Evolutionary conservation across 176 grass and related monocot species (phyloP).

Genomic region (Hordeum marinum): DNA sequence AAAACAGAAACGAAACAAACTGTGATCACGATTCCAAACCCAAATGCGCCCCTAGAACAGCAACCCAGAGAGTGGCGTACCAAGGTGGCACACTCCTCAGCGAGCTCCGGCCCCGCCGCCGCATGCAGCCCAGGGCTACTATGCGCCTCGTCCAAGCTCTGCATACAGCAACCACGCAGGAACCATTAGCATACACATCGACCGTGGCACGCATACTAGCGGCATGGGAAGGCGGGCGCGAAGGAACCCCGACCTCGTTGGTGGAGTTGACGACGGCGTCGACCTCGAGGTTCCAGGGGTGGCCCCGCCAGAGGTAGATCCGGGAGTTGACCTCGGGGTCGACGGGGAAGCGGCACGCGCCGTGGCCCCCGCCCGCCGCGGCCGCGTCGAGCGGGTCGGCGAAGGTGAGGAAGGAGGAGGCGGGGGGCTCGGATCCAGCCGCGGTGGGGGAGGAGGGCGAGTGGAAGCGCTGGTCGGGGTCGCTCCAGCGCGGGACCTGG

Average conservation of each 20-base stretch:
- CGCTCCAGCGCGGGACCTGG: slow-evolving; percentile 91
- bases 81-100: slow-evolving; percentile 86
- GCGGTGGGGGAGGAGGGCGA: not conserved
- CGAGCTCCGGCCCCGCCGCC: slow-evolving; percentile 71
- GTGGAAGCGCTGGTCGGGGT: slow-evolving; percentile 57
- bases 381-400: slow-evolving; percentile 56
- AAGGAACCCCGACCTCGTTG: slow-evolving; percentile 58
- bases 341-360: slow-evolving; percentile 61
- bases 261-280: slow-evolving; percentile 99
- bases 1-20: not conserved
- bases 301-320: slow-evolving; percentile 88
- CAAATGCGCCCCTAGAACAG: not conserved
- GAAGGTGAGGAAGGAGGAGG: slow-evolving; percentile 45
- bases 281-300: slow-evolving; percentile 91
- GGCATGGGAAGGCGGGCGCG: not conserved
- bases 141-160: slow-evolving; percentile 96
- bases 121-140: slow-evolving; percentile 81
- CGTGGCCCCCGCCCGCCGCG: slow-evolving; percentile 30
- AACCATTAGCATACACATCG: not conserved
- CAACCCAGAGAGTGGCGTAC: slow-evolving; percentile 32
- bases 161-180: not conserved
- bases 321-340: slow-evolving; percentile 79
- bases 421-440: slow-evolving; percentile 1
- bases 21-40: not conserved
- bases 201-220: not conserved